These are phyloP conservation scores for Coemansia sp. DNA, from an alignment of 192 early-diverging fungal genomes.

Conservation along the genomic window DNA sequence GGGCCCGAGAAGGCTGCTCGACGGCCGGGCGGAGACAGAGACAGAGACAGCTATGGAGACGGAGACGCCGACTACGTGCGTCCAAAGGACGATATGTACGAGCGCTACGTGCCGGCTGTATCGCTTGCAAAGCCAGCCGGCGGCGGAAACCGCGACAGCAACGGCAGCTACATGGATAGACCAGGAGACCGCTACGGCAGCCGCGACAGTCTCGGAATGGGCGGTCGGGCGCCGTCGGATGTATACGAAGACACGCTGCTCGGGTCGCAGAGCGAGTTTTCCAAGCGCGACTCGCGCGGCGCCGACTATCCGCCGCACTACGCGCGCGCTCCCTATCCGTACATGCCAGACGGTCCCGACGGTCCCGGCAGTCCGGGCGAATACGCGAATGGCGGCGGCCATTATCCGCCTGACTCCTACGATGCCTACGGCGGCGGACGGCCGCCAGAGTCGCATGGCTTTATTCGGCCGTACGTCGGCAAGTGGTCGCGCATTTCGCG, in stretches of 20 bases:
- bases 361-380: conserved; percentile 5
- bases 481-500: conserved; percentile 37
- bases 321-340: not conserved
- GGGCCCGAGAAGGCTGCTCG: not conserved
- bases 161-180: not conserved
- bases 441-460: not conserved
- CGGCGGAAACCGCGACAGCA: not conserved
- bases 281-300: not conserved
- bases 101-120: conserved; percentile 5
- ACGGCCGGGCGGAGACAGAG: too few relatives aligned
- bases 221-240: not conserved
- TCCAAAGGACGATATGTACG: conserved; percentile 14
- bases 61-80: conserved; percentile 12
- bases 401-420: not conserved
- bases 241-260: conserved; percentile 7
- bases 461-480: conserved; percentile 35
- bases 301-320: not conserved
- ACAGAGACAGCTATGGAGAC: conserved; percentile 2
- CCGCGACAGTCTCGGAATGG: not conserved
- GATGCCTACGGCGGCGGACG: not conserved
- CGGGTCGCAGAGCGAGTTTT: not conserved
- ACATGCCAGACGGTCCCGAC: not conserved
- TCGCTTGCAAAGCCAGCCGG: not conserved
- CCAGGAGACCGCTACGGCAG: not conserved
- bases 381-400: not conserved